Evolutionary conservation across 1,139 yeast genomes (phyloP), one percentile per base, ranked within the genome.

Genomic region (Kluyveromyces sp.): DNA sequence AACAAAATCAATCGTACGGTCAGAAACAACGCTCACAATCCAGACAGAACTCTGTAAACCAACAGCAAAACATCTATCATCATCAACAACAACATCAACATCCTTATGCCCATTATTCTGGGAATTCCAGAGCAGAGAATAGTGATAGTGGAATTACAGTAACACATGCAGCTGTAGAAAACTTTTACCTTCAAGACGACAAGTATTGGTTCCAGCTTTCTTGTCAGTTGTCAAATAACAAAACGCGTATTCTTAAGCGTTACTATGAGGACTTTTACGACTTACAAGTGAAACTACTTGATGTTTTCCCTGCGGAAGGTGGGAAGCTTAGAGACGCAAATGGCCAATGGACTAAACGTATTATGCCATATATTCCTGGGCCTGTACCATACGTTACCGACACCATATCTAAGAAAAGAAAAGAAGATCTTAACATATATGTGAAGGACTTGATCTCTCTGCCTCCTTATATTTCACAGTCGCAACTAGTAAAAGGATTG

Each of bases 221-320:
- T 36, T 89, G 87, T 36, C 75, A 77, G 48, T 69, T 89, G 54
- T 76, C 83, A 34, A 81, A 82, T 60, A 95, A 95, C 7, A 73
- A 75, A 48, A 68, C 69, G 35, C 75, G 97, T 50, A 78, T 81
- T 51, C 71, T 94, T 53, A 89, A 94, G 66, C 77, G 98, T 53
- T 90, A 78, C 67, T 94, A 94, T 66, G 97, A 92, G 64, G 98
- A 94, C 68, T 94, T 94, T 64, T 92, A 90, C 65, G 96, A 92
- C 66, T 78, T 90, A 61, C 98, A 94, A 64, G 92, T 90, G 45
- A 79, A 77, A 53, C 71, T 94, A 44, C 72, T 92, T 48, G 95
- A 86, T 58, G 74, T 83, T 41, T 92, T 86, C 70, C 97, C 97
- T 3, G 81, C 74, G 53, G 98, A 92, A 65, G 96, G 97, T 4